These are phyloP conservation scores for Cladosporium sp. DNA, from an alignment of 2,329 filamentous ascomycete genomes.

Conservation along the genomic window DNA sequence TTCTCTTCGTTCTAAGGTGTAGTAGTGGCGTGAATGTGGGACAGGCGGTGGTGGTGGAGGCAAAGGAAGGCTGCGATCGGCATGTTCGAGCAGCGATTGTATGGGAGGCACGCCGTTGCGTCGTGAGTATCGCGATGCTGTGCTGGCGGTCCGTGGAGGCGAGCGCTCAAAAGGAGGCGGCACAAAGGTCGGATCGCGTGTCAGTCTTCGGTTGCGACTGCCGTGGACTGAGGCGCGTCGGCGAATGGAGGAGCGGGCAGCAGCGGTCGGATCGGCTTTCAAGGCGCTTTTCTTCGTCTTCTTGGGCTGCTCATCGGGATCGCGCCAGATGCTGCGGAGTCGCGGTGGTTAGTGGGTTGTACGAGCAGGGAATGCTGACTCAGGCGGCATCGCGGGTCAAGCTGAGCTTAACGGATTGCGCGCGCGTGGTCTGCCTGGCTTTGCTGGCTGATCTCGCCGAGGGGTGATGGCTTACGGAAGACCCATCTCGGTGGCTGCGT, in stretches of 20 bases:
- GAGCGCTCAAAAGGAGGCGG: conserved; percentile 28
- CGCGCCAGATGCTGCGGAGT: conserved; percentile 53
- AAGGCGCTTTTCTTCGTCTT: conserved; percentile 40
- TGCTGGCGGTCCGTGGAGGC: conserved; percentile 23
- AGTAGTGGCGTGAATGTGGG: conserved; percentile 29
- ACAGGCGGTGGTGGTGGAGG: conserved; percentile 27
- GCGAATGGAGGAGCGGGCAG: conserved; percentile 59
- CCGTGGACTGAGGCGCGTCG: conserved; percentile 41
- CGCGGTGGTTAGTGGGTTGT: neutral
- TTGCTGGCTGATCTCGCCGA: neutral
- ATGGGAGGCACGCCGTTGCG: conserved; percentile 33
- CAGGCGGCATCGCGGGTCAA: conserved; percentile 9
- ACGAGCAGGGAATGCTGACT: conserved; percentile 8
- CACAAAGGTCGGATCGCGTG: conserved; percentile 25
- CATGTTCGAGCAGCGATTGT: conserved; percentile 32
- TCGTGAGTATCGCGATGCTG: conserved; percentile 21
- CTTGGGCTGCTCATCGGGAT: conserved; percentile 49
- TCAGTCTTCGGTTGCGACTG: conserved; percentile 33
- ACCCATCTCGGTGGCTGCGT: conserved; percentile 42
- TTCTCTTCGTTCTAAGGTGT: conserved; percentile 9
- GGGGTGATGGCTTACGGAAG: conserved; percentile 45
- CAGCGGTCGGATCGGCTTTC: conserved; percentile 49
- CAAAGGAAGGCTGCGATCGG: conserved; percentile 22
- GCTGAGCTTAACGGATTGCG: conserved; percentile 11
- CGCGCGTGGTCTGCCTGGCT: neutral